Base-by-base conservation (phyloP, 2,329 filamentous ascomycete species). In the Cercospora nicotianae region DNA sequence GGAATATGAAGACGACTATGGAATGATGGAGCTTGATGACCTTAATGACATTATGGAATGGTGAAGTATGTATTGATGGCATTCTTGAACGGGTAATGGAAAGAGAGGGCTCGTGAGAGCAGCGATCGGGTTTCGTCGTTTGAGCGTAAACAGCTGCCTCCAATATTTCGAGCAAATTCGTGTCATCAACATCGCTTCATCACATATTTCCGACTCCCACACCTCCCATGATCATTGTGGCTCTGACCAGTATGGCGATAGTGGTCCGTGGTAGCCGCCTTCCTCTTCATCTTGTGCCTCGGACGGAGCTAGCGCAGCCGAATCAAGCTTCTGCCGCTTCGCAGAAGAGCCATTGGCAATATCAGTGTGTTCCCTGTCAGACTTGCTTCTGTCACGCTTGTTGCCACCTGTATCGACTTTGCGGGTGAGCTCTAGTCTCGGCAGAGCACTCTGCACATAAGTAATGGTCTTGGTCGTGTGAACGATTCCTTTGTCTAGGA, bases 231-330 rank as follows among this genome's bases (percentile, higher is more conserved):
- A 61, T 45, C 26, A 30, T 3, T 45, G 18, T 23, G 18, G 68
- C 69, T 20, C 72, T 71, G 60, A 63, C 60, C 60, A 63, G 51
- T 59, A 60, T 4, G 65, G 51, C n/a, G 65, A 67, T 1, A 67
- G 60, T n/a, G 65, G 51, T 10, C 61, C 60, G n/a, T 63, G 53
- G 30, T 55, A 60, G 9, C 23, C 31, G 42, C 31, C 26, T 12
- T 36, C 7, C 5, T 59, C 65, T 33, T 48, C 20, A 33, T 10
- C 20, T 30, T 28, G 45, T 12, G 1, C 23, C 13, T 55, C 23
- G 1, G 48, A 26, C 23, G 23, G 30, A 55, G 23, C 13, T 16
- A 2, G 8, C 12, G 20, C 1, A 5, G 12, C 42, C 1, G 10
- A 3, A 26, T 18, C 20, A 36, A 63, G 36, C 20, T 63, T 67